phyloP scores from a whole-genome alignment of 306 rosid genomes.

The Sicyos baderoa region DNA sequence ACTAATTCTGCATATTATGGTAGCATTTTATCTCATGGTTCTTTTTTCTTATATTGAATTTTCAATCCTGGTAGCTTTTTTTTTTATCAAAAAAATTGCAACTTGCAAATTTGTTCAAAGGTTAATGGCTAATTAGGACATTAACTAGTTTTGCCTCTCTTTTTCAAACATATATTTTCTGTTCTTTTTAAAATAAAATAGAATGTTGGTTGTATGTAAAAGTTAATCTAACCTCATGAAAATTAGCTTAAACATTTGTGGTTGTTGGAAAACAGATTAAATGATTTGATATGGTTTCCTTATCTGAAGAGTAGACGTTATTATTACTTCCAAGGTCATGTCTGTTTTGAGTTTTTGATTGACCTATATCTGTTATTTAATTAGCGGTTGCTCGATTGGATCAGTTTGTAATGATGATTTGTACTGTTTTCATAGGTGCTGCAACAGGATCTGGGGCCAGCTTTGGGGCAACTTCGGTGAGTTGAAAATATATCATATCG shows the following conservation, averaged over 20 bases:
- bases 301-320: not conserved
- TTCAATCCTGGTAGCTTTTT: not conserved
- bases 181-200: not conserved
- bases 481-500: slow-evolving; percentile 27
- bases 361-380: not conserved
- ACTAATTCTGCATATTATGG: not conserved
- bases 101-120: not conserved
- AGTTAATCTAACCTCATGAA: not conserved
- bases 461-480: slow-evolving; percentile 69
- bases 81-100: not conserved
- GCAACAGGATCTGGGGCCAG: slow-evolving; percentile 77
- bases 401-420: not conserved
- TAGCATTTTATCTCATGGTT: not conserved
- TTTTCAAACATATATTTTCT: not conserved
- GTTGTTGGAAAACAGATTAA: not conserved
- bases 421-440: slow-evolving; percentile 43
- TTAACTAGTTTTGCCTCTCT: not conserved
- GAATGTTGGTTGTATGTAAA: not conserved
- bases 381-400: too few relatives aligned
- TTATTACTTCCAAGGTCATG: not conserved
- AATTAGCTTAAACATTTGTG: not conserved
- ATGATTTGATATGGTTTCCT: not conserved
- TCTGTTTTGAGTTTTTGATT: not conserved
- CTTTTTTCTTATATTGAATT: not conserved
- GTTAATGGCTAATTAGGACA: not conserved